Evolutionary conservation across 495 filamentous ascomycete genomes (phyloP), one percentile per base, ranked within the genome.

Genomic region (Geopyxis carbonaria): DNA sequence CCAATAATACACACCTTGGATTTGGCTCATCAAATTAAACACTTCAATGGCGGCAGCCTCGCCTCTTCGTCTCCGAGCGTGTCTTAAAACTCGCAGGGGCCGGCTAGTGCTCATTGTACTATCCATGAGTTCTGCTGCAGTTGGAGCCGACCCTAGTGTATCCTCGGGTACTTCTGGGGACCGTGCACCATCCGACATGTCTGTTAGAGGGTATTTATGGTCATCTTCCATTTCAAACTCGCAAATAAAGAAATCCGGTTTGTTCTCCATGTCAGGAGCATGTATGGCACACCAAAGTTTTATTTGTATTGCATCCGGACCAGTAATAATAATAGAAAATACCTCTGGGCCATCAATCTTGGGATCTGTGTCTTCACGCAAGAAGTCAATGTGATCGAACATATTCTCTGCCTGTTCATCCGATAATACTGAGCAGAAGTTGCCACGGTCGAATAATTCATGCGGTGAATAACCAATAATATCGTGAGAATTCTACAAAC

Each of bases 191-290:
- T 76, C 72, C 1, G 65, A 70, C 2, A 61, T 59, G 0, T 73
- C 64, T 34, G 66, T 64, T 3, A 91, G 59, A 0, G 87, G 87
- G 48, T 80, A 73, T 0, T 66, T 44, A 0, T 61, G 61, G 50
- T 95, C 87, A 39, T 93, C 76, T 56, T 93, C 82, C 13, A 83
- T 57, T 53, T 95, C 87, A 44, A 95, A 86, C 50, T 95, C 87
- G 63, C 83, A 93, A 24, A 95, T 80, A 14, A 91, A 64, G 21
- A 86, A 48, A 33, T 84, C 72, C 2, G 67, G 67, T 42, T 80
- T 72, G 0, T 61, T 76, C 13, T 47, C 37, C n/a, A n/a, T n/a
- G n/a, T n/a, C n/a, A n/a, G 47, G 40, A 34, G 76, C 65, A 55
- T 93, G 86, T 40, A 89, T 74, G 22, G 83, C 85, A 58, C 84